Conservation (phyloP, 306 rosid genomes). For the Gastrolobium villosum region DNA sequence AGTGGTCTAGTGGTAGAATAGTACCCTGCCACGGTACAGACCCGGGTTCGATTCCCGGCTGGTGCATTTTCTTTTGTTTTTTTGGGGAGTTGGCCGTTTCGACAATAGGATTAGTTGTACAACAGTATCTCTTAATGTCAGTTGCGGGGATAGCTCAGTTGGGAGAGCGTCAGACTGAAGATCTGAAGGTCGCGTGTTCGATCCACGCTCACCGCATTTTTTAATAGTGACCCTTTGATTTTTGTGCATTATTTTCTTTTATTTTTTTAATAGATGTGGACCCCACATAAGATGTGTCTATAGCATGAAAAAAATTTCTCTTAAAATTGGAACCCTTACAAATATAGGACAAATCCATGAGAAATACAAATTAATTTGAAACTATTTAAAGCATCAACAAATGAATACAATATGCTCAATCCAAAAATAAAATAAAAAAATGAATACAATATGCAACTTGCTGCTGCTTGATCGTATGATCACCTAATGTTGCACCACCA, state of each 20-base stretch:
- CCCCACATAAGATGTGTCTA: too few species aligned
- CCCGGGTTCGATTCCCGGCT: slow-evolving; percentile 70
- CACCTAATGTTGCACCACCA: too few species aligned
- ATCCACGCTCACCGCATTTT: slow-evolving; percentile 34
- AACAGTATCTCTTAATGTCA: too few species aligned
- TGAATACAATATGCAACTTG: slow-evolving; percentile 28
- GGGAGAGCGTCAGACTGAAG: slow-evolving; percentile 35
- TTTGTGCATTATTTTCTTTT: too few species aligned
- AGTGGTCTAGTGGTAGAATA: slow-evolving; percentile 71
- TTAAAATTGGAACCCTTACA: neutral
- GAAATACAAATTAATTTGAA: neutral
- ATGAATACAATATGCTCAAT: slow-evolving; percentile 12
- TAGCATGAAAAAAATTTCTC: too few species aligned
- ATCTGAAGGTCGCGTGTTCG: slow-evolving; percentile 36
- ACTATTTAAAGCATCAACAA: neutral
- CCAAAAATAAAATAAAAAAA: too few species aligned
- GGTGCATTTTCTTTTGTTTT: slow-evolving; percentile 50
- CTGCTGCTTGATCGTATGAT: neutral
- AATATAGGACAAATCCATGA: slow-evolving; percentile 15
- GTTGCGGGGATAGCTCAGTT: slow-evolving; percentile 16
- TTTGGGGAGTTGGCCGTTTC: too few species aligned
- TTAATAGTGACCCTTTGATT: too few species aligned
- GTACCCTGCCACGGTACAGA: slow-evolving; percentile 69
- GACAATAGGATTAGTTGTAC: too few species aligned
- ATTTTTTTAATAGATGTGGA: too few species aligned